These are phyloP conservation scores for Wickerhamiella australiensis DNA, from an alignment of 805 yeast genomes.

Conservation along the genomic window DNA sequence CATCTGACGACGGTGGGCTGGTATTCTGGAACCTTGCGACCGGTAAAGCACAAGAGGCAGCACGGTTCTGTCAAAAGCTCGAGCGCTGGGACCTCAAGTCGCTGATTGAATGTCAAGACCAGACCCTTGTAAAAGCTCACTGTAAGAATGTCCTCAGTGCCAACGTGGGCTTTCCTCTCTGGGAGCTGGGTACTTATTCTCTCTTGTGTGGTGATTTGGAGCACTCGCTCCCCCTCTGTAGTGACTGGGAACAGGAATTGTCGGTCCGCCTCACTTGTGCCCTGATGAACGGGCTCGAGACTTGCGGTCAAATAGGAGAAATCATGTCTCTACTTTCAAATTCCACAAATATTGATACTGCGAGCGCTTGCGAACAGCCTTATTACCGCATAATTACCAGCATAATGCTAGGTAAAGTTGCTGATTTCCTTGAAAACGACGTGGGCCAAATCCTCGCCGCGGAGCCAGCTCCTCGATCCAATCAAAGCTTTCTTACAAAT, in stretches of 20 bases:
- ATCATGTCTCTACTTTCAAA: background rate
- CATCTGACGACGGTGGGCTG: background rate
- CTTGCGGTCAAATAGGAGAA: background rate
- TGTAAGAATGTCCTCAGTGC: background rate
- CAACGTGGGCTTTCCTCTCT: background rate
- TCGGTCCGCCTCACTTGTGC: background rate
- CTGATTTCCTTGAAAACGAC: background rate
- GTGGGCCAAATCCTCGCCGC: background rate
- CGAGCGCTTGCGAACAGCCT: background rate
- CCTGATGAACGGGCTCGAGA: background rate
- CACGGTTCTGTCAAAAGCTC: background rate
- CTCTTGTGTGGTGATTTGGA: conserved; percentile 7
- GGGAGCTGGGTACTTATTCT: background rate
- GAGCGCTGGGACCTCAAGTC: conserved; percentile 7
- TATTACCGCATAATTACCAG: background rate
- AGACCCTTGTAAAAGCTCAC: background rate
- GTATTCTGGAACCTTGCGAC: background rate
- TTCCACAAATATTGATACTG: background rate
- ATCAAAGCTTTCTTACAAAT: background rate
- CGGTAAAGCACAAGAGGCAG: background rate
- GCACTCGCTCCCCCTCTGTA: background rate
- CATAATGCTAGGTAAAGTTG: background rate
- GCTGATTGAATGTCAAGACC: background rate
- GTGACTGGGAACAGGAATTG: conserved; percentile 2
- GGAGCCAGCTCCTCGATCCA: background rate